These are phyloP conservation scores for Bruguiera sexangula DNA, from an alignment of 345 rosid species.

Conservation along the genomic window DNA sequence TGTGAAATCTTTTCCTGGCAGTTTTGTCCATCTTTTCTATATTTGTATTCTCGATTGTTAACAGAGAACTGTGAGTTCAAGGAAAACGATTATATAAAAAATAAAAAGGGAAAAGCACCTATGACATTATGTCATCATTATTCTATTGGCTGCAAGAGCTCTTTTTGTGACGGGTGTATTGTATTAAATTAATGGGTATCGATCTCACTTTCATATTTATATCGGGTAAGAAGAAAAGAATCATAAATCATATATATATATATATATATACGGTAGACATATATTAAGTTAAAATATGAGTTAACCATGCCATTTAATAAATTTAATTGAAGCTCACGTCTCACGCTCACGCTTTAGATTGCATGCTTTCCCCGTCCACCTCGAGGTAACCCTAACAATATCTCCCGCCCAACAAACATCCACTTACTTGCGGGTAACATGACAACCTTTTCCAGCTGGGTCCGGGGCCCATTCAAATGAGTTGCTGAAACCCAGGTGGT, in stretches of 20 bases:
- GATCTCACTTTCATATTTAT: too few species aligned
- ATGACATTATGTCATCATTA: constrained; percentile 1
- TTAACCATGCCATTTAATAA: too few species aligned
- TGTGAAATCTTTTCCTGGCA: constrained; percentile 17
- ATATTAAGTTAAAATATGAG: too few species aligned
- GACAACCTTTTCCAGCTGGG: constrained; percentile 35
- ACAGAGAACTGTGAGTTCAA: not conserved
- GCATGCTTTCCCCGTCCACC: not conserved
- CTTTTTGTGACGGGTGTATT: too few species aligned
- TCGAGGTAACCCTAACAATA: not conserved
- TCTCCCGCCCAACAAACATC: constrained; percentile 8
- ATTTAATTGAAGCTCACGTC: too few species aligned
- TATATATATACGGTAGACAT: too few species aligned
- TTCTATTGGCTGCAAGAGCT: too few species aligned
- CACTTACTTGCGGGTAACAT: constrained; percentile 5
- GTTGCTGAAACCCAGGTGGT: constrained; percentile 8
- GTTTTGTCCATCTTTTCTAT: not conserved
- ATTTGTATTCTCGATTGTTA: constrained; percentile 6
- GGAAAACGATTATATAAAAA: not conserved
- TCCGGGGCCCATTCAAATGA: constrained; percentile 4
- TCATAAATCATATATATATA: too few species aligned
- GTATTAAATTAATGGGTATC: too few species aligned
- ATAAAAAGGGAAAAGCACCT: not conserved
- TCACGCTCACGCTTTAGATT: too few species aligned
- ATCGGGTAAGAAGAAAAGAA: too few species aligned